A percentile compares a stretch with the other conserved stretches of the same genome.
Conservation (phyloP, 495 filamentous ascomycete species). For the Parathielavia hyrcaniae region DNA sequence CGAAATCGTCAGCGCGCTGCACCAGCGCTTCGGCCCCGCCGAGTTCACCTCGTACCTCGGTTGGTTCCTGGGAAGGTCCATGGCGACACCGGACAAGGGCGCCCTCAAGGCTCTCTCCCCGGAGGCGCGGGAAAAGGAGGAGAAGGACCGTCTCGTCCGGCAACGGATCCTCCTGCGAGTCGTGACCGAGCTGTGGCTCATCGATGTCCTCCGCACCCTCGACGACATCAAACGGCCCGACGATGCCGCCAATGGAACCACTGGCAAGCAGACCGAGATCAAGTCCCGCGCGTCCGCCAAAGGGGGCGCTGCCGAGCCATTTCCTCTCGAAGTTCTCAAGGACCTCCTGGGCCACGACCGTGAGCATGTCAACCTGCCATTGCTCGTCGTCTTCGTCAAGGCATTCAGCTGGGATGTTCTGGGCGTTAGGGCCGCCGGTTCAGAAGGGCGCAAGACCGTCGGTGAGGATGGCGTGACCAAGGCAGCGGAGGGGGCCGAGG, state of each 20-base stretch:
- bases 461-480: conserved; percentile 76
- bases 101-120: conserved; percentile 69
- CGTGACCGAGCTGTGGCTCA: conserved; percentile 94
- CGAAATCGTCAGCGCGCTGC: conserved; percentile 87
- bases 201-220: conserved; percentile 76
- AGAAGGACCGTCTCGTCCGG: conserved; percentile 82
- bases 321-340: conserved; percentile 92
- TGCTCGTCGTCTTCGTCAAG: conserved; percentile 93
- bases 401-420: conserved; percentile 93
- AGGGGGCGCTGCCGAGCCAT: conserved; percentile 66
- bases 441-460: conserved; percentile 75
- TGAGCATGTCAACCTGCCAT: conserved; percentile 83
- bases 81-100: conserved; percentile 86
- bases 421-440: conserved; percentile 60
- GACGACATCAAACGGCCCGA: conserved; percentile 86
- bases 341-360: conserved; percentile 89
- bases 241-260: conserved; percentile 58
- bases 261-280: conserved; percentile 49
- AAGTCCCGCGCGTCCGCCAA: conserved; percentile 48
- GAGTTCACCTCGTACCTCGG: conserved; percentile 90
- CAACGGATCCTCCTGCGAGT: conserved; percentile 83
- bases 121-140: conserved; percentile 87
- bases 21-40: conserved; percentile 86
- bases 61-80: conserved; percentile 85
- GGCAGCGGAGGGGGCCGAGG: conserved; percentile 40